Evolutionary conservation across 2,329 filamentous ascomycete species (phyloP).

Genomic region (Orbilia javanica): DNA sequence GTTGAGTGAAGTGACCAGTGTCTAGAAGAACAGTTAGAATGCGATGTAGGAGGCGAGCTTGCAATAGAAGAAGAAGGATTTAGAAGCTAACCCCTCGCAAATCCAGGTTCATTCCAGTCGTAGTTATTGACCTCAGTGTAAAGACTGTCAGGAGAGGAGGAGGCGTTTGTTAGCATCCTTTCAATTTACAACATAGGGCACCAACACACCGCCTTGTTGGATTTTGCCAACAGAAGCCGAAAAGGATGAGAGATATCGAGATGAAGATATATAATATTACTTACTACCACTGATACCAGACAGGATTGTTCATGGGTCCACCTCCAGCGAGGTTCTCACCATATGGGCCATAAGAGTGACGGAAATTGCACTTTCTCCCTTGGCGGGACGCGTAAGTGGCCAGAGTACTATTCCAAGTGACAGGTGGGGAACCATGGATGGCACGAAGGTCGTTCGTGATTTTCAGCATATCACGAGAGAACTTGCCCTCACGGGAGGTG

Average conservation of each 20-base stretch:
- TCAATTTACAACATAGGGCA: background rate
- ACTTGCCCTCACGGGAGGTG: conserved; percentile 53
- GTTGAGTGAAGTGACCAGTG: conserved; percentile 79
- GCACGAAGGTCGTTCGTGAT: conserved; percentile 55
- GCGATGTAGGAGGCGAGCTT: background rate
- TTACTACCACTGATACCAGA: conserved; percentile 59
- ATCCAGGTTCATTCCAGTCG: conserved; percentile 47
- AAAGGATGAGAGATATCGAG: no score
- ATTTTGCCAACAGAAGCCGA: conserved; percentile 7
- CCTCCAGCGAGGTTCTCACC: conserved; percentile 57
- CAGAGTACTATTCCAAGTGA: conserved; percentile 48
- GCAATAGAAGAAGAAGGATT: background rate
- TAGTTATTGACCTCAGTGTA: conserved; percentile 53
- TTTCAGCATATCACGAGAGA: conserved; percentile 52
- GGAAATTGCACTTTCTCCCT: conserved; percentile 42
- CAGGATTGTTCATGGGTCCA: conserved; percentile 56
- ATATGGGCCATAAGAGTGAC: conserved; percentile 55
- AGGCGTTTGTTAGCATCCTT: conserved; percentile 7
- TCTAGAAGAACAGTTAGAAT: conserved; percentile 57
- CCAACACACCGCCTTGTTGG: conserved; percentile 50
- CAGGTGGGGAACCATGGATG: conserved; percentile 40
- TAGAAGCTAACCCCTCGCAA: conserved; percentile 35
- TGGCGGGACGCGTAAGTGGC: conserved; percentile 49
- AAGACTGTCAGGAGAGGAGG: conserved; percentile 18
- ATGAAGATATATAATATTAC: conserved; percentile 5